Evolutionary conservation across 2,329 filamentous ascomycete species (phyloP).

Genomic region (Aspergillus quadricinctus): DNA sequence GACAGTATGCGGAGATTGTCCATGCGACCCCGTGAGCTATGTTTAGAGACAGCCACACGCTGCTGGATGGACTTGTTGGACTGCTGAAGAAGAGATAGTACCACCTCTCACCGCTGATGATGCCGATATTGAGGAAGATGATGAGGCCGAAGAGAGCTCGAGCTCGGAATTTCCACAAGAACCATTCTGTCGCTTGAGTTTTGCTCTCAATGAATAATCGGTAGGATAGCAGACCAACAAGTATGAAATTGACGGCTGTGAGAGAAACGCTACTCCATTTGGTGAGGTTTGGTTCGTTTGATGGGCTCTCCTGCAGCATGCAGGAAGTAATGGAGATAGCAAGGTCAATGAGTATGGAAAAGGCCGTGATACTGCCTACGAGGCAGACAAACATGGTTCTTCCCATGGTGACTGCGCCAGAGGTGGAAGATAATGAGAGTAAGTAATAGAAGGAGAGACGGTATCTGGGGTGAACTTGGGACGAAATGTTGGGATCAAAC

Average conservation of each 20-base stretch:
- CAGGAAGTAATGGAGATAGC: background rate
- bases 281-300: background rate
- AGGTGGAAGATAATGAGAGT: background rate
- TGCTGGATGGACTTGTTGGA: background rate
- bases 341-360: background rate
- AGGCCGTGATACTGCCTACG: background rate
- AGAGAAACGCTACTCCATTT: background rate
- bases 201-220: background rate
- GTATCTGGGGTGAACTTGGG: background rate
- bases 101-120: background rate
- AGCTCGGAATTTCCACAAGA: background rate
- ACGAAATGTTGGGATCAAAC: background rate
- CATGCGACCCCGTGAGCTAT: background rate
- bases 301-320: background rate
- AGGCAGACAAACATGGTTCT: background rate
- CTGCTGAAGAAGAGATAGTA: background rate
- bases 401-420: background rate
- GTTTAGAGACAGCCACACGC: background rate
- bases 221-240: background rate
- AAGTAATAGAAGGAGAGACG: background rate
- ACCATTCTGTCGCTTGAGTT: background rate
- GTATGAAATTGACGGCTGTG: background rate
- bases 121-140: background rate
- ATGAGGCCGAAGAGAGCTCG: background rate
- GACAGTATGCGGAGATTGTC: background rate